Evolutionary conservation across 2,329 filamentous ascomycete species (phyloP), one percentile per base, ranked within the genome.

Genomic region (Colletotrichum tropicale): DNA sequence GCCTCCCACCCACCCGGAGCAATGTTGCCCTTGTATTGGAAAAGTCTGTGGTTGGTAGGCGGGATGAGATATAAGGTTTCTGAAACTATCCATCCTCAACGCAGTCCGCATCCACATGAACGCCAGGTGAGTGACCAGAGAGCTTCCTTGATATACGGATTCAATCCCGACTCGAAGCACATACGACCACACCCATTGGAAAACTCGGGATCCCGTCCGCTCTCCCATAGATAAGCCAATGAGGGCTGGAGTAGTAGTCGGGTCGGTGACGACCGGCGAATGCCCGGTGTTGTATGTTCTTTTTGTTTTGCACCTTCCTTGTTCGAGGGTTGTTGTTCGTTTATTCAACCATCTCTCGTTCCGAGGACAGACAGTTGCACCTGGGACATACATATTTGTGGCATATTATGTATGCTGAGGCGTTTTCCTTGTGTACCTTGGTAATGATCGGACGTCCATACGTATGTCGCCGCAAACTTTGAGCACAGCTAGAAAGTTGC

Each of bases 91-190:
- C 43, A 21, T 21, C n/a, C n/a, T 48, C 43, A 13, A n/a, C 18
- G 9, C 43, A 21, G n/a, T 48, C n/a, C 43, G 10, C 43, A 3
- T 48, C 43, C n/a, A 21, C n/a, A 48, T 48, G n/a, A n/a, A 38
- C 36, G 36, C 16, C 4, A 38, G 36, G 36, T 38, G 36, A 9
- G 8, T 38, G 36, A 18, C 8, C 16, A 38, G 36, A 38, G 36
- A 38, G 36, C 8, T 38, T 48, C 43, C 43, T n/a, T 21, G 18
- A 48, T 48, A 4, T 60, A 18, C 16, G 8, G 8, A 2, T 30
- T 16, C 8, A 9, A 12, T 26, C 10, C 0, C 4, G 1, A 0
- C 0, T 0, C 5, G 1, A 4, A 28, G 12, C 24, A 60, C 56
- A 60, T 60, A 60, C 56, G 56, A 60, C 56, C 56, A 60, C 30